Percentiles rank a stretch among this genome's conserved stretches.
Conservation (phyloP, 805 yeast species). For the Ogataea populi-albae region DNA sequence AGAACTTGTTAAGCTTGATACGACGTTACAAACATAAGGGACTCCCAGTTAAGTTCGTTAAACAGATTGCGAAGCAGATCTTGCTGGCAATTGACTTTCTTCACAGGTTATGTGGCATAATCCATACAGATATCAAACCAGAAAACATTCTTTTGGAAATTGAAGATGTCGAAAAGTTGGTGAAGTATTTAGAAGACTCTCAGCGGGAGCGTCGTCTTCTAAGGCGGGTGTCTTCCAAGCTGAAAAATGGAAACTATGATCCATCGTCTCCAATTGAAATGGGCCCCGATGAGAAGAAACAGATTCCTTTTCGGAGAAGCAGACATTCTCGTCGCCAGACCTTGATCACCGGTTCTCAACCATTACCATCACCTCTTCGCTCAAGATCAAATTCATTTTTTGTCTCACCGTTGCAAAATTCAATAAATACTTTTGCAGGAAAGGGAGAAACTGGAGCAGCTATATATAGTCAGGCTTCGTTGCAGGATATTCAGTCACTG, state of each 20-base stretch:
- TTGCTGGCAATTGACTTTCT: constrained; percentile 54
- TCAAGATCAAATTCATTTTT: constrained; percentile 38
- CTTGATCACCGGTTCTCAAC: constrained; percentile 86
- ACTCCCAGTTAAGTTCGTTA: constrained; percentile 52
- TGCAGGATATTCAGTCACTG: constrained; percentile 33
- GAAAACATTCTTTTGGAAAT: constrained; percentile 62
- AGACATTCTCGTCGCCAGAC: constrained; percentile 64
- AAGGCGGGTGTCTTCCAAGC: constrained; percentile 26
- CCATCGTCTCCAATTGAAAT: constrained; percentile 11
- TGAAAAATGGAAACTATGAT: constrained; percentile 20
- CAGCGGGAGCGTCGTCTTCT: constrained; percentile 35
- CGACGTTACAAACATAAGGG: constrained; percentile 57
- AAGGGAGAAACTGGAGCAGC: constrained; percentile 8
- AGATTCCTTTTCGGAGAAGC: constrained; percentile 27
- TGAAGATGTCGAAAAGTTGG: constrained; percentile 50
- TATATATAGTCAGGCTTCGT: constrained; percentile 15
- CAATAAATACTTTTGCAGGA: constrained; percentile 15
- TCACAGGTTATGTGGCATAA: constrained; percentile 61
- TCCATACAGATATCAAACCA: constrained; percentile 76
- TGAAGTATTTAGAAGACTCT: constrained; percentile 41
- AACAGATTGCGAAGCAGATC: constrained; percentile 57
- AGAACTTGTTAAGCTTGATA: constrained; percentile 81
- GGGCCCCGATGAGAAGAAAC: constrained; percentile 15
- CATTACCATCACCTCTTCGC: constrained; percentile 83
- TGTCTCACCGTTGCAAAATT: constrained; percentile 24